Evolutionary conservation across 2,329 filamentous ascomycete species (phyloP).

Genomic region (Stachybotrys echinatus): DNA sequence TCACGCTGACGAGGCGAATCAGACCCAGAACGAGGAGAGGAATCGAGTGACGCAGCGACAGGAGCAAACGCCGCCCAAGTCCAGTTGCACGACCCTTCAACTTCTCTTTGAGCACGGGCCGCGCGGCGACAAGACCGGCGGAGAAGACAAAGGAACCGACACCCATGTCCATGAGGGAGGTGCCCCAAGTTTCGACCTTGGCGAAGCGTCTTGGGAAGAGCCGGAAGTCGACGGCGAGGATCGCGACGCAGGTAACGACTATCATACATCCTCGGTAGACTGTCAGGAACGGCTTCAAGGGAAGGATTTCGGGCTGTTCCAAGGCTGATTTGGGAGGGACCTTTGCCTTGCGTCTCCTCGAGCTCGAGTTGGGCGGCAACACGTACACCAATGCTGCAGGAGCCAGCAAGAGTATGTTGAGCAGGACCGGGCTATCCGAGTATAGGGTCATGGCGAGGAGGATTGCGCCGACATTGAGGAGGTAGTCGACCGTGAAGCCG

Average conservation of each 20-base stretch:
- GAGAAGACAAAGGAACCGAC: slow-evolving; percentile 98
- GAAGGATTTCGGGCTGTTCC: slow-evolving; percentile 42
- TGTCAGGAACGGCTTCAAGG: slow-evolving; percentile 87
- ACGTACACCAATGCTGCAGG: slow-evolving; percentile 62
- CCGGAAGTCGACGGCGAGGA: slow-evolving; percentile 93
- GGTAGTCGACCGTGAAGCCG: slow-evolving; percentile 72
- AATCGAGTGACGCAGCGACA: slow-evolving; percentile 72
- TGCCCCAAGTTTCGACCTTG: slow-evolving; percentile 99
- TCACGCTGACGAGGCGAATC: slow-evolving; percentile 80
- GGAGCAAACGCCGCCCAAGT: slow-evolving; percentile 53
- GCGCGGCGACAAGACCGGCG: slow-evolving; percentile 82
- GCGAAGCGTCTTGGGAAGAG: slow-evolving; percentile 92
- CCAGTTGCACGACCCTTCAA: slow-evolving; percentile 43
- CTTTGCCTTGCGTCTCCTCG: slow-evolving; percentile 40
- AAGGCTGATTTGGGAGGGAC: slow-evolving; percentile 31
- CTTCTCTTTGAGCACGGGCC: slow-evolving; percentile 69
- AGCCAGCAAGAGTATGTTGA: slow-evolving; percentile 68
- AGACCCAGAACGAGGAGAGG: slow-evolving; percentile 77
- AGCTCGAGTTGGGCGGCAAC: slow-evolving; percentile 33
- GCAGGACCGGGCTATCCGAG: slow-evolving; percentile 64
- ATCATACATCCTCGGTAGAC: slow-evolving; percentile 90
- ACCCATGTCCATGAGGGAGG: slow-evolving; percentile 96
- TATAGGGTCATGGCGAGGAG: slow-evolving; percentile 86
- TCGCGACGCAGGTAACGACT: slow-evolving; percentile 81
- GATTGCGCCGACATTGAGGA: slow-evolving; percentile 78